Evolutionary conservation across 148 eudicot species (phyloP).

Genomic region (Pharnaceum exiguum): DNA sequence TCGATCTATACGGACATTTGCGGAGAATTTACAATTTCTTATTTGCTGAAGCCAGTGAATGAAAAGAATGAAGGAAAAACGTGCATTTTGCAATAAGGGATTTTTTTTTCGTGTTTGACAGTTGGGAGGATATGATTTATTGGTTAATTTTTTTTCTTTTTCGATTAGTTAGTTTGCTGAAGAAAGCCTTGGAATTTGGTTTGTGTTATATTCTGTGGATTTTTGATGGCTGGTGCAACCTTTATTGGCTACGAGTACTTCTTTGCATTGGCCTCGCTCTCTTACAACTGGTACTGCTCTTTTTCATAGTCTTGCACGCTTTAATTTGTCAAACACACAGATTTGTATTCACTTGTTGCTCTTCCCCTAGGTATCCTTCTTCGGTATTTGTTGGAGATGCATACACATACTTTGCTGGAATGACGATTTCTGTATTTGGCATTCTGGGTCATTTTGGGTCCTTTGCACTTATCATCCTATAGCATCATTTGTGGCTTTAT

Average conservation of each 20-base stretch:
- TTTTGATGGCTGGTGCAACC: constrained; percentile 95
- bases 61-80: no score
- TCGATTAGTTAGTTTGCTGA: no score
- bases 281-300: constrained; percentile 76
- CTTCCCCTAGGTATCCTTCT: constrained; percentile 75
- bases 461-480: constrained; percentile 9
- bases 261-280: constrained; percentile 82
- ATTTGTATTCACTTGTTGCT: not conserved
- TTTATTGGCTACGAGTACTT: constrained; percentile 87
- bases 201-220: no score
- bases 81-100: no score
- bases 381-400: constrained; percentile 99
- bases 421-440: constrained; percentile 97
- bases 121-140: no score
- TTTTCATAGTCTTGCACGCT: not conserved
- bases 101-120: no score
- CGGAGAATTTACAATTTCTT: no score
- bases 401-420: constrained; percentile 94
- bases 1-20: no score
- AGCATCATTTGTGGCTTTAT: not conserved
- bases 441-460: constrained; percentile 95
- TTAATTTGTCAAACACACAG: not conserved
- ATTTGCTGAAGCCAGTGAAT: no score
- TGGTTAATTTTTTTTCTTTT: no score
- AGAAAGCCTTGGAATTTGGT: no score